These are phyloP conservation scores for Xylariaceae sp. DNA, from an alignment of 2,329 filamentous ascomycete species.

Conservation along the genomic window DNA sequence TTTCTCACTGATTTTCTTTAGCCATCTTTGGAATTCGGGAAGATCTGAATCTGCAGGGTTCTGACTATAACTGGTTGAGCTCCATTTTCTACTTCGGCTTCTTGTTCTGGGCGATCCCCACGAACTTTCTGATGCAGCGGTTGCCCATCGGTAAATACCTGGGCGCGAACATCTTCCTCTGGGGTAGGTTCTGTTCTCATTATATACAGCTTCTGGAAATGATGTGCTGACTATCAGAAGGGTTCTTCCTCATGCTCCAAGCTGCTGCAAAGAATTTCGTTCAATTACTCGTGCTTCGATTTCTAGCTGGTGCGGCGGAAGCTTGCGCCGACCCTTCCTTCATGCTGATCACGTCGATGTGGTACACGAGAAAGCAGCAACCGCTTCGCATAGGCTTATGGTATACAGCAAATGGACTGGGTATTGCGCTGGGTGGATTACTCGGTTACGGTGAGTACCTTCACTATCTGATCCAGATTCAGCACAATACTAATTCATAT, in stretches of 20 bases:
- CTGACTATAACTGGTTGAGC: slow-evolving; percentile 50
- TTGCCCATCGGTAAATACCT: slow-evolving; percentile 50
- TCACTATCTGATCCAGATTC: neutral
- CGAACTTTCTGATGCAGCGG: slow-evolving; percentile 48
- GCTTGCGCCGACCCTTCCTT: slow-evolving; percentile 51
- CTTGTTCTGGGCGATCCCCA: slow-evolving; percentile 49
- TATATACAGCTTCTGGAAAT: neutral
- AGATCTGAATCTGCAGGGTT: slow-evolving; percentile 48
- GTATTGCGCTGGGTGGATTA: slow-evolving; percentile 49
- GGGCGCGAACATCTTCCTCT: slow-evolving; percentile 41
- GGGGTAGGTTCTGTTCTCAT: slow-evolving; percentile 25
- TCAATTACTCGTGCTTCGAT: slow-evolving; percentile 46
- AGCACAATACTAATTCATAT: neutral
- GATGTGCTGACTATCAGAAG: slow-evolving; percentile 19
- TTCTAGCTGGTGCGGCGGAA: slow-evolving; percentile 50
- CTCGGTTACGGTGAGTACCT: slow-evolving; percentile 42
- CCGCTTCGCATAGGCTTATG: slow-evolving; percentile 51
- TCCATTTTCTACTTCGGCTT: slow-evolving; percentile 54
- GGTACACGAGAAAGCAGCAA: slow-evolving; percentile 52
- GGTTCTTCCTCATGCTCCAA: slow-evolving; percentile 46
- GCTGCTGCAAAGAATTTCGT: slow-evolving; percentile 47
- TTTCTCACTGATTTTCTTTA: slow-evolving; percentile 8
- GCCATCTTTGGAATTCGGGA: slow-evolving; percentile 55
- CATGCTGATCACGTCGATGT: slow-evolving; percentile 56
- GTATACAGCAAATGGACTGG: slow-evolving; percentile 52